A percentile compares a stretch with the other conserved stretches of the same genome.
Conservation (phyloP, 305 asterid species). For the Plantago coronopus region DNA sequence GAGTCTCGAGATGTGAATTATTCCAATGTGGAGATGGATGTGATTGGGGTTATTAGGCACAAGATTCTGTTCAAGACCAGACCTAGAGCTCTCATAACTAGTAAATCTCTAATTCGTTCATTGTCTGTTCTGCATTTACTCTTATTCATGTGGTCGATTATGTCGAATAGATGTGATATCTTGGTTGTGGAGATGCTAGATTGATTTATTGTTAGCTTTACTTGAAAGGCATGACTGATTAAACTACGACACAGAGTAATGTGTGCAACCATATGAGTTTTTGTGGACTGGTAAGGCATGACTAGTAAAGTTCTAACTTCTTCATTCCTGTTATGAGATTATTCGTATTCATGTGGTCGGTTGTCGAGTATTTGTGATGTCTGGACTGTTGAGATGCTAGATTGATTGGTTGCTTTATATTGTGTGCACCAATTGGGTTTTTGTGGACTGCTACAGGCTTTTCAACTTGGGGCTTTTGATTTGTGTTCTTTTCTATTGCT, state of each 20-base stretch:
- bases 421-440: neutral
- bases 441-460: neutral
- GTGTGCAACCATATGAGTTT: no score
- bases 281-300: no score
- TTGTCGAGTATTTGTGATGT: neutral
- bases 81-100: conserved; percentile 87
- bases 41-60: conserved; percentile 74
- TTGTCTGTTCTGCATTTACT: neutral
- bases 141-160: neutral
- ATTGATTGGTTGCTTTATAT: neutral
- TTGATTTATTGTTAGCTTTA: neutral
- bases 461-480: neutral
- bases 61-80: conserved; percentile 82
- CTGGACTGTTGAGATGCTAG: neutral
- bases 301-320: no score
- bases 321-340: no score
- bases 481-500: neutral
- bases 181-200: neutral
- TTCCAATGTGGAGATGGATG: conserved; percentile 53
- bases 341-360: neutral
- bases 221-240: neutral
- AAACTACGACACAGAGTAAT: no score
- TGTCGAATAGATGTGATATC: neutral
- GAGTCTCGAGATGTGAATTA: conserved; percentile 16
- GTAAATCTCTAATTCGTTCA: conserved; percentile 30